Conservation (phyloP, 2,329 filamentous ascomycete genomes). For the Fusarium sp. region DNA sequence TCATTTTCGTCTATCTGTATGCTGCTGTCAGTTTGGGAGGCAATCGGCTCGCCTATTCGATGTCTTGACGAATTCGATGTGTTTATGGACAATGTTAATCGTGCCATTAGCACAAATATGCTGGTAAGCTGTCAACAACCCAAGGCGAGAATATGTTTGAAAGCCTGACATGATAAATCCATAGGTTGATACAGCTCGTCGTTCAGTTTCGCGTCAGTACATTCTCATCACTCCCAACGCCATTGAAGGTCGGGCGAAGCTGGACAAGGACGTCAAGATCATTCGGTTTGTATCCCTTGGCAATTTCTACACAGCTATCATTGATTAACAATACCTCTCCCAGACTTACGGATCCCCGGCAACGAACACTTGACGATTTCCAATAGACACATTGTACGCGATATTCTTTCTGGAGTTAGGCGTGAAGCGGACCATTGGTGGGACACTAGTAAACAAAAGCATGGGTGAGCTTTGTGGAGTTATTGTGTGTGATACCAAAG, state of each 20-base stretch:
- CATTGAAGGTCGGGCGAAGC: constrained; percentile 69
- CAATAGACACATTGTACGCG: constrained; percentile 9
- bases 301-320: neutral
- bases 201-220: constrained; percentile 90
- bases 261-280: constrained; percentile 79
- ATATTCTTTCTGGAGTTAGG: constrained; percentile 21
- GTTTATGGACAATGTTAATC: constrained; percentile 98
- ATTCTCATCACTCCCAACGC: constrained; percentile 96
- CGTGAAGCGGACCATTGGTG: constrained; percentile 10
- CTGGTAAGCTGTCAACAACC: constrained; percentile 70
- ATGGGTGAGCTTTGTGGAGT: constrained; percentile 16
- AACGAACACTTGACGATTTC: constrained; percentile 57
- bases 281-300: constrained; percentile 67
- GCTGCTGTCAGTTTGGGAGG: constrained; percentile 93
- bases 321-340: constrained; percentile 41
- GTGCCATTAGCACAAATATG: constrained; percentile 92
- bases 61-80: constrained; percentile 99
- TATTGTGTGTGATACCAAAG: constrained; percentile 21
- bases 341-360: constrained; percentile 70
- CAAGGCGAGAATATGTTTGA: neutral
- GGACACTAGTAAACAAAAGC: constrained; percentile 24
- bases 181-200: constrained; percentile 84
- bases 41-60: constrained; percentile 94
- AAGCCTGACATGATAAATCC: constrained; percentile 6
- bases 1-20: constrained; percentile 98